Evolutionary conservation across 2,329 filamentous ascomycete genomes (phyloP).

Genomic region (Karstenula rhodostoma): DNA sequence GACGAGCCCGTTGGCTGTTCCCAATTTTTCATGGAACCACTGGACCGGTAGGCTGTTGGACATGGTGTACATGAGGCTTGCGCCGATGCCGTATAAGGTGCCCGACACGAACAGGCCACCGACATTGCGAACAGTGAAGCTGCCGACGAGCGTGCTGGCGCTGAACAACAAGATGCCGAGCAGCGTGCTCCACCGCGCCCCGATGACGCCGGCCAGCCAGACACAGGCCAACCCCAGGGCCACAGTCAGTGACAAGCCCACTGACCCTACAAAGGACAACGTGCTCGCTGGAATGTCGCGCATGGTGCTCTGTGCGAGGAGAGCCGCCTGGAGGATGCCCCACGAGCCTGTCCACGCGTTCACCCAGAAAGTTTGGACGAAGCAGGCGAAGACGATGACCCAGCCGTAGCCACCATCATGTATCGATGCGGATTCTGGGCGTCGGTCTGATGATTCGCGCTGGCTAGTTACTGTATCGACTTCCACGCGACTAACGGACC

Average conservation of each 20-base stretch:
- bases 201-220: constrained; percentile 11
- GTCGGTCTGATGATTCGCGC: neutral
- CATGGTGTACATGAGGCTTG: constrained; percentile 16
- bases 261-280: constrained; percentile 65
- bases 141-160: constrained; percentile 55
- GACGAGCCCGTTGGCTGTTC: constrained; percentile 8
- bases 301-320: constrained; percentile 57
- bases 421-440: constrained; percentile 11
- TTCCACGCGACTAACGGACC: neutral
- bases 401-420: constrained; percentile 65
- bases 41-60: constrained; percentile 19
- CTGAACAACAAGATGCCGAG: constrained; percentile 56
- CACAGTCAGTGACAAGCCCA: constrained; percentile 59
- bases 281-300: constrained; percentile 55
- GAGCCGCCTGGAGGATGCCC: constrained; percentile 65
- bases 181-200: constrained; percentile 41
- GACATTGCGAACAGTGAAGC: constrained; percentile 56
- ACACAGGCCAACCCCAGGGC: constrained; percentile 57
- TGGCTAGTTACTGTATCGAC: constrained; percentile 4
- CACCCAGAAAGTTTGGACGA: constrained; percentile 58
- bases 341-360: constrained; percentile 64
- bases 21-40: constrained; percentile 7
- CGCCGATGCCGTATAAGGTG: constrained; percentile 54
- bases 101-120: constrained; percentile 58
- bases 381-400: constrained; percentile 61